Evolutionary conservation across 345 rosid species (phyloP), one percentile per base, ranked within the genome.

Genomic region (Pistacia atlantica): DNA sequence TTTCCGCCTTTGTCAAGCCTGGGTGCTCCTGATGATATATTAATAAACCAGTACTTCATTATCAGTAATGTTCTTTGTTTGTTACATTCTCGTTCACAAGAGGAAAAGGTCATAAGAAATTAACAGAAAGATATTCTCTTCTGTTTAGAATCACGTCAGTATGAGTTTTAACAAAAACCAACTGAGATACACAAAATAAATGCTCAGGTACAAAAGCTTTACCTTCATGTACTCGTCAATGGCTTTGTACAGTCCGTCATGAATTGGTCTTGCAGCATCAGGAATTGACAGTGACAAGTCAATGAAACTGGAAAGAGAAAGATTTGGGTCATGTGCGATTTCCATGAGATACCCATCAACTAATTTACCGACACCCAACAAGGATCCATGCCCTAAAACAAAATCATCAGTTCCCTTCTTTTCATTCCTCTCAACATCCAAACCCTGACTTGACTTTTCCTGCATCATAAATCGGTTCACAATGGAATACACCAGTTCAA

Each of bases 231-330:
- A 95, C 73, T 74, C 61, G 77, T 92, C 98, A 64, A 95, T 87
- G 75, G 99, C 98, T 76, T 87, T 90, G 87, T 95, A 95, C 12
- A 95, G 79, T 52, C 89, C 89, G 63, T 95, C 98, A 67, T 95
- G 93, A 73, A 84, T 75, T 20, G 89, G 90, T 73, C 99, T 88
- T n/a, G 88, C 92, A 46, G 91, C 75, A 65, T 92, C 92, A 0
- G 98, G 96, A 75, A 95, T 81, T 0, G 84, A 85, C 75, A 46
- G 85, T 9, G 94, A 81, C 45, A 95, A 64, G 67, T 89, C 88
- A 0, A 87, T 57, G 72, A 95, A 93, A 77, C 88, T 86, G 64
- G 83, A 64, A 18, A 89, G 77, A 6, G 83, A 64, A 37, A 95
- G 88, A 74, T 79, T 82, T 1, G 86, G 83, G 71, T 88, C 91